Conservation (phyloP, 306 rosid species). For the Arachis stenosperma region DNA sequence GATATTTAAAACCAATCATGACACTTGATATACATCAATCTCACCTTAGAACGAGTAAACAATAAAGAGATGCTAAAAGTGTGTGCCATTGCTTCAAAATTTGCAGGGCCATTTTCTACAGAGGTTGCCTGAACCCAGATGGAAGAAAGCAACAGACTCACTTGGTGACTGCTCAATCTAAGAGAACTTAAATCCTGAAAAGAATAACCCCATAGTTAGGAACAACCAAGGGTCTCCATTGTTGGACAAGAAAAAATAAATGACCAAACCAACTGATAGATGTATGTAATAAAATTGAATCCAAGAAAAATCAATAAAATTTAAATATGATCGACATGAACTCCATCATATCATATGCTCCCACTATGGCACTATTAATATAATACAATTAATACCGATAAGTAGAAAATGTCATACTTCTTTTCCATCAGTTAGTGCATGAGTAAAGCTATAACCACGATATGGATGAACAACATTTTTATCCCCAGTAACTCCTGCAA, state of each 20-base stretch:
- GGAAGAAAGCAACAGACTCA: no score
- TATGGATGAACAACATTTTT: constrained; percentile 42
- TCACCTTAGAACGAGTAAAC: constrained; percentile 82
- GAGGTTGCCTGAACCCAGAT: no score
- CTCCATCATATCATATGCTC: constrained; percentile 2
- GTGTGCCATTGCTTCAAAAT: no score
- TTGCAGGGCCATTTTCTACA: no score
- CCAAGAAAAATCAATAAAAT: constrained; percentile 9
- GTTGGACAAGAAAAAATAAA: constrained; percentile 1
- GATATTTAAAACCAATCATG: constrained; percentile 34
- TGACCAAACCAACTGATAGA: constrained; percentile 21
- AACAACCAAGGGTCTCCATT: constrained; percentile 20
- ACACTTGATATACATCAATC: constrained; percentile 37
- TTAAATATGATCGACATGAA: constrained; percentile 20
- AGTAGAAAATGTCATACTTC: constrained; percentile 51
- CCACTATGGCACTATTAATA: constrained; percentile 14
- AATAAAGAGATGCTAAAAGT: constrained; percentile 35
- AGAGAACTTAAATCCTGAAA: constrained; percentile 40
- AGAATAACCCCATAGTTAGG: constrained; percentile 34
- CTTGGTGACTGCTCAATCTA: no score
- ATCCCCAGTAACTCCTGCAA: constrained; percentile 39
- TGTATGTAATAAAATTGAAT: background rate
- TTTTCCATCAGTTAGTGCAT: constrained; percentile 55
- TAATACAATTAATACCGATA: constrained; percentile 16
- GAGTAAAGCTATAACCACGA: constrained; percentile 43